Evolutionary conservation across 768 basidiomycete genomes (phyloP), one percentile per base, ranked within the genome.

Genomic region (Leucocoprinus leucothites): DNA sequence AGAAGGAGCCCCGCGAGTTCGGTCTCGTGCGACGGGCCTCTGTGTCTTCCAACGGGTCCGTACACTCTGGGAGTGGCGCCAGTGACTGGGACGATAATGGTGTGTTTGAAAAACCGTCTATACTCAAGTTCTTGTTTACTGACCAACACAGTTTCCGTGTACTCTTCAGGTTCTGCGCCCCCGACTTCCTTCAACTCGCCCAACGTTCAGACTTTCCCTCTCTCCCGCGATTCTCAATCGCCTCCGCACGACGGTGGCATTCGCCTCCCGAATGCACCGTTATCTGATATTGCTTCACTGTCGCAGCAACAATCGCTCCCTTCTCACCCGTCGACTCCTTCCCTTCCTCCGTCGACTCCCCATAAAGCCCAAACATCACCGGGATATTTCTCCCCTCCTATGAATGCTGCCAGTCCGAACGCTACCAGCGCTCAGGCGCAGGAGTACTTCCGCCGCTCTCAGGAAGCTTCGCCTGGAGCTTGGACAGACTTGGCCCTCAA

Each of bases 41-140:
- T 9, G 82, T 89, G 16, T 88, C 83, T 3, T 82, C 85, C 0
- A 80, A 67, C 28, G 79, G 69, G 59, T 86, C 75, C 56, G 78
- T 75, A 50, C 81, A 79, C 47, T 82, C 80, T 0, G 78, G 77
- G 60, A 78, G 80, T 60, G 81, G 77, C 42, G 77, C 75, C 8
- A 89, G 87, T 60, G 90, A 92, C 65, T 92, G 89, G 89, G 89
- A 92, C 65, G 89, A 91, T 67, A 81, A 71, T 71, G 78, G 89
- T 89, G 66, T 65, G 87, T 74, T 31, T 24, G 5, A 6, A 62
- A 56, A 51, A 36, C 50, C 52, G 38, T 58, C 57, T 48, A 50
- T 54, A 25, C 45, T 63, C 56, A 44, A 35, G 56, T 52, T n/a
- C 51, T 53, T 45, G 55, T 57, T 48, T 64, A 54, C 66, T 67